A percentile compares a stretch with the other conserved stretches of the same genome.
Conservation (phyloP, 805 yeast genomes). For the Candida tallmaniae region DNA sequence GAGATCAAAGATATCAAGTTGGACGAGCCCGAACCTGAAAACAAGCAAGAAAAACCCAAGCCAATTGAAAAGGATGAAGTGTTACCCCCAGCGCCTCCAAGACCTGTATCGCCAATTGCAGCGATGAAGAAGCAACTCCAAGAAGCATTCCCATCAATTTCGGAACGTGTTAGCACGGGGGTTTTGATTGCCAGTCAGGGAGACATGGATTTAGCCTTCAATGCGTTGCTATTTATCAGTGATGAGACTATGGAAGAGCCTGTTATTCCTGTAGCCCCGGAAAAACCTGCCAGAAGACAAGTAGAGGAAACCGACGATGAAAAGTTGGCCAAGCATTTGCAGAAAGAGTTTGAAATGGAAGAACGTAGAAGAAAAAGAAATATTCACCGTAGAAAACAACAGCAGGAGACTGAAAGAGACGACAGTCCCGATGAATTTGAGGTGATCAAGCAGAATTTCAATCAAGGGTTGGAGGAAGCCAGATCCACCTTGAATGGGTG, state of each 20-base stretch:
- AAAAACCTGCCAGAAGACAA: constrained; percentile 11
- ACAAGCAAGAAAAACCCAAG: background rate
- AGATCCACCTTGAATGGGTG: constrained; percentile 70
- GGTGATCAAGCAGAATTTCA: constrained; percentile 61
- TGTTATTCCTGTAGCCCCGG: constrained; percentile 38
- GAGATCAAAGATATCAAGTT: background rate
- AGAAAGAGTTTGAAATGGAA: constrained; percentile 53
- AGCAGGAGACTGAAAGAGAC: constrained; percentile 14
- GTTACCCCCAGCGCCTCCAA: constrained; percentile 38
- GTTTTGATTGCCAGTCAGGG: constrained; percentile 85
- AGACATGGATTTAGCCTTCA: constrained; percentile 77
- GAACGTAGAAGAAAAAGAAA: constrained; percentile 32
- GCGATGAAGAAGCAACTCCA: constrained; percentile 55
- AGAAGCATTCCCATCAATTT: constrained; percentile 84
- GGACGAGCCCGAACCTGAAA: background rate
- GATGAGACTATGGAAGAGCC: constrained; percentile 62
- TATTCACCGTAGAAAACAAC: constrained; percentile 9
- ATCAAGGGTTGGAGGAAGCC: constrained; percentile 78
- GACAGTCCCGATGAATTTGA: constrained; percentile 54
- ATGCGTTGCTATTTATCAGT: constrained; percentile 73
- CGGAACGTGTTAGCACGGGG: constrained; percentile 67
- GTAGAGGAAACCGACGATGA: constrained; percentile 57
- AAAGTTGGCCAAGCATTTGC: constrained; percentile 73
- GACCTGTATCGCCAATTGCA: constrained; percentile 61
- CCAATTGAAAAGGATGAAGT: constrained; percentile 6